Evolutionary conservation across 345 rosid genomes (phyloP), one percentile per base, ranked within the genome.

Genomic region (Brassica nigra): DNA sequence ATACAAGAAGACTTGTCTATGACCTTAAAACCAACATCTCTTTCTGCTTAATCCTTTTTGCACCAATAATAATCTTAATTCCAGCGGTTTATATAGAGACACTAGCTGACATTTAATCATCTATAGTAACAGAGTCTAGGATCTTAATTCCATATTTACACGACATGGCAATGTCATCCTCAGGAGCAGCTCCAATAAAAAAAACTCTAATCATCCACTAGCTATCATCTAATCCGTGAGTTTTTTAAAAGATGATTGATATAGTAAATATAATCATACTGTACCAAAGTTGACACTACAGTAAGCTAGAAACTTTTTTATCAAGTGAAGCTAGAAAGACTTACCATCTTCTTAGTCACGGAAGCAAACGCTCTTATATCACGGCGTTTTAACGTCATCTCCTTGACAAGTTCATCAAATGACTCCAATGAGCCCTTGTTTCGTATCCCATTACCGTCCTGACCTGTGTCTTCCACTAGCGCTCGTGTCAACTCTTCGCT

Each of bases 401-500:
- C 91, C 72, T 83, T 83, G 59, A 91, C 92, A 82, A 91, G 95
- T 80, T 91, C 88, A 16, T 89, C 83, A 71, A 94, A 94, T 74
- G 97, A 88, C 67, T 85, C 89, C 55, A 82, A 54, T 14, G 92
- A 80, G 76, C 79, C 87, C 33, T 77, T 87, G 12, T 66, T 62
- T 70, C 84, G 83, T 10, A 72, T 79, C 44, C 79, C 92, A 57
- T 76, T 33, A 61, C 10, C 74, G 62, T 73, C 84, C 59, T 81
- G 82, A 36, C 82, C 92, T 74, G 87, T 86, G 74, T 86, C 91
- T 76, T 94, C 97, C 62, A 84, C 75, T 55, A 94, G 80, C 8
- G 97, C 93, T 71, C 89, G 85, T 66, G 92, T 83, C 86, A 94
- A 79, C 82, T 94, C 98, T 62, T 91, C 95, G 82, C 88, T 75